phyloP scores from a whole-genome alignment of 805 yeast genomes.

The Yarrowia sp. region DNA sequence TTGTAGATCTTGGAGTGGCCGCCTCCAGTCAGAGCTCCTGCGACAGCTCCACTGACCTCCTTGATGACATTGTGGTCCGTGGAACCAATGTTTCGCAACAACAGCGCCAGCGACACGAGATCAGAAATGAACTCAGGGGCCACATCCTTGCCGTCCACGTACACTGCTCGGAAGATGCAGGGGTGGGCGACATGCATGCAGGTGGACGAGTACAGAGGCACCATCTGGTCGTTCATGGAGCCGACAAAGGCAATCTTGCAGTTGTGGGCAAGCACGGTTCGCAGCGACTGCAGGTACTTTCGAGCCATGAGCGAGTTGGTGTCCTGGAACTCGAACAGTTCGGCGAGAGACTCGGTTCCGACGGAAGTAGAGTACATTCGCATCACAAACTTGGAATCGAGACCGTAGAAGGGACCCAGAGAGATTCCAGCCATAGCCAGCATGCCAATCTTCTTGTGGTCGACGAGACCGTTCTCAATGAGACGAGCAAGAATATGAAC shows the following conservation, averaged over 20 bases:
- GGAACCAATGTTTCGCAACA: slow-evolving; percentile 74
- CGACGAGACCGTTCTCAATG: slow-evolving; percentile 62
- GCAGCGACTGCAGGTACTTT: slow-evolving; percentile 70
- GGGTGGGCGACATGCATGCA: slow-evolving; percentile 88
- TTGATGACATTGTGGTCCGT: slow-evolving; percentile 86
- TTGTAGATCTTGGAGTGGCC: slow-evolving; percentile 93
- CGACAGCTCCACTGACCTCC: slow-evolving; percentile 78
- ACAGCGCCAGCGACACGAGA: slow-evolving; percentile 75
- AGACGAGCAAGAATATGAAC: slow-evolving; percentile 77
- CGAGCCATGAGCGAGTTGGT: slow-evolving; percentile 74
- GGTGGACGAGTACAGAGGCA: slow-evolving; percentile 87
- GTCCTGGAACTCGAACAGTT: slow-evolving; percentile 86
- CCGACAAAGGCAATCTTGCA: slow-evolving; percentile 85
- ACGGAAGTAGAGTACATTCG: slow-evolving; percentile 83
- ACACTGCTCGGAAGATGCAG: slow-evolving; percentile 85
- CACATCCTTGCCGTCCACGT: slow-evolving; percentile 79
- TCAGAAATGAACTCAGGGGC: slow-evolving; percentile 82
- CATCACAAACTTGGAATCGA: slow-evolving; percentile 81
- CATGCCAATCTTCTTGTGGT: slow-evolving; percentile 63
- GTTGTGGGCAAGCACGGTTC: slow-evolving; percentile 68
- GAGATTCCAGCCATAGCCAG: slow-evolving; percentile 96
- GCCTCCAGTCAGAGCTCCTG: slow-evolving; percentile 92
- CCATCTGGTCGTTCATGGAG: slow-evolving; percentile 90
- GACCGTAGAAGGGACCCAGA: slow-evolving; percentile 91
- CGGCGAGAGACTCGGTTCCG: slow-evolving; percentile 85